These are phyloP conservation scores for Phytophthora tubulina DNA, from an alignment of 352 stramenopile genomes.

Conservation along the genomic window DNA sequence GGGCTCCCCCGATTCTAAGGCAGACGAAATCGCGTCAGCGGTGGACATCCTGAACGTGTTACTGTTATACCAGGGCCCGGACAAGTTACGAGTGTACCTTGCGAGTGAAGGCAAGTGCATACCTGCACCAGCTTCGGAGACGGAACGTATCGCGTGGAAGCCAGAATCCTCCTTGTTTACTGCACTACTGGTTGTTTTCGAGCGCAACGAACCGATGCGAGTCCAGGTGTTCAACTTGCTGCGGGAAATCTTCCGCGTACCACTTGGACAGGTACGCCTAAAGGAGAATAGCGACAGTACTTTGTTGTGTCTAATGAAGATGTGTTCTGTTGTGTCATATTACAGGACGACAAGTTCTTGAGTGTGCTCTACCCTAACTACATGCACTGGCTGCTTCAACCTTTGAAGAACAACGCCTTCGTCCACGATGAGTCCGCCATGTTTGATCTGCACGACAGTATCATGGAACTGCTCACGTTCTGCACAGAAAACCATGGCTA, in stretches of 20 bases:
- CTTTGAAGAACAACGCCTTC: slow-evolving; percentile 70
- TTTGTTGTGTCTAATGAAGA: not conserved
- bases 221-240: slow-evolving; percentile 76
- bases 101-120: slow-evolving; percentile 79
- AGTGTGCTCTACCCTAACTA: slow-evolving; percentile 90
- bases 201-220: slow-evolving; percentile 68
- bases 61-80: slow-evolving; percentile 76
- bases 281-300: not conserved
- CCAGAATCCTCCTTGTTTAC: slow-evolving; percentile 77
- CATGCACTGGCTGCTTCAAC: slow-evolving; percentile 87
- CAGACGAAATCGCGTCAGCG: slow-evolving; percentile 55
- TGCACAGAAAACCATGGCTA: slow-evolving; percentile 88
- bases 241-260: slow-evolving; percentile 79
- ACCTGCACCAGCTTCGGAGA: slow-evolving; percentile 62
- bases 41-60: slow-evolving; percentile 80
- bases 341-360: slow-evolving; percentile 88
- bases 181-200: slow-evolving; percentile 72
- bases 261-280: slow-evolving; percentile 63
- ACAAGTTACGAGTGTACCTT: slow-evolving; percentile 72
- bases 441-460: slow-evolving; percentile 84
- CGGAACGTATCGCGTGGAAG: slow-evolving; percentile 74
- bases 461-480: slow-evolving; percentile 89
- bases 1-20: slow-evolving; percentile 54
- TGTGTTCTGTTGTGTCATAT: slow-evolving; percentile 3
- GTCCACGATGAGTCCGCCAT: slow-evolving; percentile 55